Evolutionary conservation across 1,284 basidiomycete genomes (phyloP).

Genomic region (Pascua guehoae): DNA sequence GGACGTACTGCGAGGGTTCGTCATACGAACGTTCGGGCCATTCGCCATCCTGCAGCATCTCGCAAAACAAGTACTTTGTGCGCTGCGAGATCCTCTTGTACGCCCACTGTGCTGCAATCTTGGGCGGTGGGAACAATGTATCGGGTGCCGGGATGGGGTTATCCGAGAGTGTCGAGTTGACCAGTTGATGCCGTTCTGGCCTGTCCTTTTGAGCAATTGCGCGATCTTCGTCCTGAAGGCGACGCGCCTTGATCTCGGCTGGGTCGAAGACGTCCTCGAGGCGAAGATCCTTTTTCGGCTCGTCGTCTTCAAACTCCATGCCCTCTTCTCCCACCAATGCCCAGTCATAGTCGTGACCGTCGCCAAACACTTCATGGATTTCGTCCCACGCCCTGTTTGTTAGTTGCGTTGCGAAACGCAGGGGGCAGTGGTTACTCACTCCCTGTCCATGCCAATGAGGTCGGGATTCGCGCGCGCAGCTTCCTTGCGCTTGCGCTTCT

Average conservation of each 20-base stretch:
- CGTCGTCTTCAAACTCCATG: constrained; percentile 64
- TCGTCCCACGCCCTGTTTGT: constrained; percentile 84
- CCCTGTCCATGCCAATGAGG: constrained; percentile 78
- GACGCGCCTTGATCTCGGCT: constrained; percentile 84
- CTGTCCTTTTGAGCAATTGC: constrained; percentile 84
- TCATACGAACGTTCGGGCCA: constrained; percentile 33
- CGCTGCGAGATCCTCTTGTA: constrained; percentile 75
- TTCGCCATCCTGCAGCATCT: constrained; percentile 21
- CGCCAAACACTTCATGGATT: constrained; percentile 94
- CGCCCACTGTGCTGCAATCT: constrained; percentile 86
- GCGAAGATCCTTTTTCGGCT: constrained; percentile 67
- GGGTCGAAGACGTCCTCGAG: constrained; percentile 98
- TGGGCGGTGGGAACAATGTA: constrained; percentile 49
- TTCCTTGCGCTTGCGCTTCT: constrained; percentile 64
- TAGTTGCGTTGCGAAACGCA: neutral
- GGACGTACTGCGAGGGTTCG: constrained; percentile 41
- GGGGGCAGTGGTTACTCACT: constrained; percentile 55
- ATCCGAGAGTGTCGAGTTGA: constrained; percentile 74
- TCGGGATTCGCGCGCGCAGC: constrained; percentile 67
- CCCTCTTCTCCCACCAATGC: constrained; percentile 70
- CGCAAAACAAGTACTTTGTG: constrained; percentile 58
- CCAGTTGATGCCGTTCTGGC: constrained; percentile 94
- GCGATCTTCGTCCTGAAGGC: constrained; percentile 93
- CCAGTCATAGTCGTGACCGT: constrained; percentile 95
- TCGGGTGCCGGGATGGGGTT: constrained; percentile 64